Percentiles rank a stretch among this genome's conserved stretches.
phyloP scores from a whole-genome alignment of 805 yeast species.

The Starmerella bombicola region DNA sequence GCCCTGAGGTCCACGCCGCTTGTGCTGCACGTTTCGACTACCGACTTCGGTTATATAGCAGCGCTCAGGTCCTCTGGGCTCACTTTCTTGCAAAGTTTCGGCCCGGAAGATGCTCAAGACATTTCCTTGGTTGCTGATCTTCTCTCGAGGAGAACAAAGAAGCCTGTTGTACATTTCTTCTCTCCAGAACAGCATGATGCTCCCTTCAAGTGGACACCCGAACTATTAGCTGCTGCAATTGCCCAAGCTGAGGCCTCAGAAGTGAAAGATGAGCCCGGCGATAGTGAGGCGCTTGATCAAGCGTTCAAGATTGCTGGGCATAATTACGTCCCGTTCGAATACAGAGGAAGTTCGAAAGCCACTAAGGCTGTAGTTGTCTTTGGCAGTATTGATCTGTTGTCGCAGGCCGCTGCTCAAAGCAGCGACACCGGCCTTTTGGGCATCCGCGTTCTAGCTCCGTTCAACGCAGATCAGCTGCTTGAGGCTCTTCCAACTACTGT shows the following conservation, averaged over 20 bases:
- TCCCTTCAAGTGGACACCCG: slow-evolving; percentile 21
- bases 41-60: slow-evolving; percentile 60
- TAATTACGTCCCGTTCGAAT: slow-evolving; percentile 34
- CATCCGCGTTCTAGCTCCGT: slow-evolving; percentile 63
- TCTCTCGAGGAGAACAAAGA: slow-evolving; percentile 37
- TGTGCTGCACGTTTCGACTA: slow-evolving; percentile 24
- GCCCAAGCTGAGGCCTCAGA: slow-evolving; percentile 14
- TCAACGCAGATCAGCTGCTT: slow-evolving; percentile 42
- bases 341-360: slow-evolving; percentile 34
- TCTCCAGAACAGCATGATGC: slow-evolving; percentile 17
- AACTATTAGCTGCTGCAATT: slow-evolving; percentile 19
- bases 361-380: slow-evolving; percentile 46
- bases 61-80: slow-evolving; percentile 58
- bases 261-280: not conserved
- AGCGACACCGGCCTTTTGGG: slow-evolving; percentile 36
- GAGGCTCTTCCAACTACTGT: slow-evolving; percentile 42
- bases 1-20: slow-evolving; percentile 14
- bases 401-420: slow-evolving; percentile 32
- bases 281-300: slow-evolving; percentile 14
- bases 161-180: slow-evolving; percentile 65
- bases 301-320: slow-evolving; percentile 30
- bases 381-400: slow-evolving; percentile 40
- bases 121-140: slow-evolving; percentile 48
- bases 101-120: slow-evolving; percentile 40
- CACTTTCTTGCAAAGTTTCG: slow-evolving; percentile 56